phyloP scores from a whole-genome alignment of 2,329 filamentous ascomycete species.

The Aspergillus novofumigatus region DNA sequence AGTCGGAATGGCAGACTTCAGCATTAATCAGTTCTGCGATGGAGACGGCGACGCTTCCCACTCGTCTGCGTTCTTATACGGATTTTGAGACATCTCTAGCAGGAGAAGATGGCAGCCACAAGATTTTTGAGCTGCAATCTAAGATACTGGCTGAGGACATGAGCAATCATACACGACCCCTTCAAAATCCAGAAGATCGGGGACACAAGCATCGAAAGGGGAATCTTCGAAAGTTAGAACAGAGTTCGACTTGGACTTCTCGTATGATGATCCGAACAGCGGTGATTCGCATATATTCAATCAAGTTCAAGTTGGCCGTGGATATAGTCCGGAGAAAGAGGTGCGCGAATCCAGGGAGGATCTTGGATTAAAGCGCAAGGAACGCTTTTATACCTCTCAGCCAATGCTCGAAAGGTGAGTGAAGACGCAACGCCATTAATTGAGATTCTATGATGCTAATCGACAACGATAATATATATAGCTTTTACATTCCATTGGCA shows the following conservation, averaged over 20 bases:
- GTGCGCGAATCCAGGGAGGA: constrained; percentile 17
- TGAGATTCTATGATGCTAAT: constrained; percentile 3
- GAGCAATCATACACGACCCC: background rate
- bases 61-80: constrained; percentile 48
- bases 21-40: constrained; percentile 71
- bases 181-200: background rate
- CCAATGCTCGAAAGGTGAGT: constrained; percentile 32
- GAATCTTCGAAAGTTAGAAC: constrained; percentile 18
- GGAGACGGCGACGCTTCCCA: constrained; percentile 74
- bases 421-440: background rate
- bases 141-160: constrained; percentile 45
- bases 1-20: constrained; percentile 74
- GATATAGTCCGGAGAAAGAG: constrained; percentile 13
- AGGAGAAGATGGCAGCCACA: constrained; percentile 64
- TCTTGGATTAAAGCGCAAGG: constrained; percentile 25
- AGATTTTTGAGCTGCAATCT: constrained; percentile 70
- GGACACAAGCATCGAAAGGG: constrained; percentile 7
- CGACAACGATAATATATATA: constrained; percentile 19
- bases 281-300: constrained; percentile 32
- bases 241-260: constrained; percentile 39
- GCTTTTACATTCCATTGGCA: constrained; percentile 45
- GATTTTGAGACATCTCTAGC: constrained; percentile 48
- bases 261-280: constrained; percentile 24
- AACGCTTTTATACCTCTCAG: constrained; percentile 31
- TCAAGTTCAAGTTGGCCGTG: constrained; percentile 32